Base-by-base conservation (phyloP, 1,284 basidiomycete genomes). In the Leccinum proliferum region DNA sequence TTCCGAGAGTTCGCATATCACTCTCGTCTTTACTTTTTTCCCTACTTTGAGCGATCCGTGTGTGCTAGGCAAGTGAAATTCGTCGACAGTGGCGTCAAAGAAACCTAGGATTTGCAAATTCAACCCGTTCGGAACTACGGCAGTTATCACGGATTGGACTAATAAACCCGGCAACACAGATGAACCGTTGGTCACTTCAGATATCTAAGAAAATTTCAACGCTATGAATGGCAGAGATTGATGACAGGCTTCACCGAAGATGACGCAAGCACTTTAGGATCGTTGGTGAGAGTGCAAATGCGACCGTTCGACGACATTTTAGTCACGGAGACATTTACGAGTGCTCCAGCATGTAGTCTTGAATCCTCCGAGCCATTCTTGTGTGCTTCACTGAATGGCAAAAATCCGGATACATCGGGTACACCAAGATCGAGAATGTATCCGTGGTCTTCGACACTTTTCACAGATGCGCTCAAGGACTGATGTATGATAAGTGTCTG, bases 391-490 rank as follows among this genome's bases (percentile, higher is more conserved):
- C 87, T 87, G 78, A 88, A 90, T 1, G 88, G 81, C 57, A 96
- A 71, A 75, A 95, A 96, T 25, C 92, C 93, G 61, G 91, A 87
- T 34, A 89, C 75, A 37, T 87, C 85, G 11, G 84, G 73, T 21
- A 96, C 71, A 1, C 97, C 97, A 41, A 96, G 78, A 67, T 96
- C 92, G 21, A 99, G 81, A 60, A 90, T 85, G 77, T 96, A 98
- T 1, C 96, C 96, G 75, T 98, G 94, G 70, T 99, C 97, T 77
- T 99, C 97, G 39, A 92, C 79, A 69, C 90, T 93, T 75, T 90
- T 87, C 35, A 98, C 81, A 55, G 91, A 85, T 10, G 87, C 92
- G 0, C 89, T 84, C 59, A 97, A 70, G 15, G 85, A 84, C 90
- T 93, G 39, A 41, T n/a, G 12, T 48, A 18, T 34, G 25, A 50